Percentiles rank a stretch among this genome's conserved stretches.
Evolutionary conservation across 2,329 filamentous ascomycete genomes (phyloP).

Genomic region (Ceratocystis cacaofunesta): DNA sequence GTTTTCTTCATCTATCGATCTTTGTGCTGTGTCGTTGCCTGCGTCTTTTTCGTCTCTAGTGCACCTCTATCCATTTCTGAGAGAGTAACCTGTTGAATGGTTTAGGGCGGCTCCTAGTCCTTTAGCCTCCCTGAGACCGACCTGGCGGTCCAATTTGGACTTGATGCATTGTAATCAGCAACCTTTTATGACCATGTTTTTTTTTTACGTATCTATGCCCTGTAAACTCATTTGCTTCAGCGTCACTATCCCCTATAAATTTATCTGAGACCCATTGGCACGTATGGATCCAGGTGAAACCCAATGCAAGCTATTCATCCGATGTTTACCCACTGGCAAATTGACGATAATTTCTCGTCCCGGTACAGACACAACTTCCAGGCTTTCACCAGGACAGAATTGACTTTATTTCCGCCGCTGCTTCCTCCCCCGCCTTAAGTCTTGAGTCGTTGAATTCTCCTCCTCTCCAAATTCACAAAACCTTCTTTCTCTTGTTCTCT

Average conservation of each 20-base stretch:
- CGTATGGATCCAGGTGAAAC: not conserved
- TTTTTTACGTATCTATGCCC: not conserved
- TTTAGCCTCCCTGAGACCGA: no score
- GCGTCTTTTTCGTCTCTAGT: no score
- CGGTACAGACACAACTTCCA: conserved; percentile 31
- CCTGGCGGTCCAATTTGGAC: no score
- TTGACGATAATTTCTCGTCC: conserved; percentile 18
- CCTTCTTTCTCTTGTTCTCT: not conserved
- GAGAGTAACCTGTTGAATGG: no score
- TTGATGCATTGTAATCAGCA: not conserved
- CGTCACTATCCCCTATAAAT: not conserved
- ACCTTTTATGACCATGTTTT: not conserved
- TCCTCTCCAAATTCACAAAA: not conserved
- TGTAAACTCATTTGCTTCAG: not conserved
- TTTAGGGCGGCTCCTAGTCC: not conserved
- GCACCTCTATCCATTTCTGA: no score
- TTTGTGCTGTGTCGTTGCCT: not conserved
- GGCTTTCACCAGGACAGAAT: conserved; percentile 10
- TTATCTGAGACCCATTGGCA: not conserved
- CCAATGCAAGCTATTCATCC: conserved; percentile 24
- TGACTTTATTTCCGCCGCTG: not conserved
- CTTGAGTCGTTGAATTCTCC: not conserved
- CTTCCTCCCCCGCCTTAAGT: not conserved
- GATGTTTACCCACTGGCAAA: conserved; percentile 25
- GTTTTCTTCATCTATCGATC: not conserved